Percentiles rank a stretch among this genome's conserved stretches.
Evolutionary conservation across 305 asterid genomes (phyloP).

Genomic region (Fraxinus paxiana): DNA sequence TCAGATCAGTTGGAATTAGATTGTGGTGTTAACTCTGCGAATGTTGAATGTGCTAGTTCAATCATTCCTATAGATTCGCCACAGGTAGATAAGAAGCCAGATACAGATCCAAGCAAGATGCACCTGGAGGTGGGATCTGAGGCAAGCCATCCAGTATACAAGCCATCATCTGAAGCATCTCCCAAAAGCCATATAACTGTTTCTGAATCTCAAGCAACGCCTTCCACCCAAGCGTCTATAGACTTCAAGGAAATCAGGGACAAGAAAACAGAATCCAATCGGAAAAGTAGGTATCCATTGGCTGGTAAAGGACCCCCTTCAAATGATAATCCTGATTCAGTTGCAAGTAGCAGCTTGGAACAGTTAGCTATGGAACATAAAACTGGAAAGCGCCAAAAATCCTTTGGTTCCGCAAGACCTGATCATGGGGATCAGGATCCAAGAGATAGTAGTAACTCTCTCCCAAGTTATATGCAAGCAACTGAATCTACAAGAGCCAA

Average conservation of each 20-base stretch:
- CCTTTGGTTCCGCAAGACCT: conserved; percentile 59
- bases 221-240: conserved; percentile 55
- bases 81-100: conserved; percentile 41
- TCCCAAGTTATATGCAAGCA: conserved; percentile 97
- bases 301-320: conserved; percentile 45
- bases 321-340: conserved; percentile 45
- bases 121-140: conserved; percentile 44
- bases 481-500: conserved; percentile 96
- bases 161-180: conserved; percentile 67
- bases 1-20: conserved; percentile 32
- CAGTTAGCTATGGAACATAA: conserved; percentile 56
- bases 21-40: conserved; percentile 24
- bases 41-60: conserved; percentile 24
- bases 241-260: conserved; percentile 54
- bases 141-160: conserved; percentile 30
- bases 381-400: conserved; percentile 61
- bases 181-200: conserved; percentile 60
- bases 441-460: conserved; percentile 66
- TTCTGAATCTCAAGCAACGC: conserved; percentile 74
- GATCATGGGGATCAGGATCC: conserved; percentile 77
- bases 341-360: conserved; percentile 49
- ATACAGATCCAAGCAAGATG: conserved; percentile 29
- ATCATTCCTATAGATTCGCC: conserved; percentile 29
- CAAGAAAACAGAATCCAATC: conserved; percentile 47
- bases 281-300: conserved; percentile 39